Percentiles rank a stretch among this genome's conserved stretches.
Conservation (phyloP, 192 early-diverging fungal species). For the Coemansia sp. region DNA sequence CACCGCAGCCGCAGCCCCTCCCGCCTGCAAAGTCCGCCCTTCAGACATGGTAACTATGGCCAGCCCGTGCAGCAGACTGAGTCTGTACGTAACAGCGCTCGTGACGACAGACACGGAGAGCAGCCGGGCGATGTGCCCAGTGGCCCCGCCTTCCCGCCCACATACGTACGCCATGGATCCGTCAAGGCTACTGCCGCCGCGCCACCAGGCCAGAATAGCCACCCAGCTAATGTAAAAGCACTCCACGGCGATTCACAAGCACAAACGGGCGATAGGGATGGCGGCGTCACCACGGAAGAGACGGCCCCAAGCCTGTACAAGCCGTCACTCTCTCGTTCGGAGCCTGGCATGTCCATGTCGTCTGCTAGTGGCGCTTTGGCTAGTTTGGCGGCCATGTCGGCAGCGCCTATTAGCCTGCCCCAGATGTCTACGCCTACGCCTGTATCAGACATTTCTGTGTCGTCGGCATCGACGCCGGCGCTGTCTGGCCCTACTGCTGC, state of each 20-base stretch:
- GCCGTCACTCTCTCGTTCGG: conserved; percentile 5
- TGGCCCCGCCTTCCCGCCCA: neutral
- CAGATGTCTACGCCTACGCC: conserved; percentile 30
- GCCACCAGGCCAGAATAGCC: neutral
- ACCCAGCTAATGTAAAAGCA: neutral
- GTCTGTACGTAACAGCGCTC: neutral
- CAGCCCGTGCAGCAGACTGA: conserved; percentile 18
- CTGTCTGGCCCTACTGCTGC: conserved; percentile 47
- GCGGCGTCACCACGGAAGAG: conserved; percentile 42
- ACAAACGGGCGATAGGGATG: conserved; percentile 26
- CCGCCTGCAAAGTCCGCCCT: conserved; percentile 20
- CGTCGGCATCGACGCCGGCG: conserved; percentile 24
- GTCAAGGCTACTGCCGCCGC: conserved; percentile 4
- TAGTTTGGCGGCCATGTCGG: conserved; percentile 20
- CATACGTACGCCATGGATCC: conserved; percentile 16
- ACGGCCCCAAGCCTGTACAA: conserved; percentile 10
- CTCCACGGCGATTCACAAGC: neutral
- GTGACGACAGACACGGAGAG: conserved; percentile 15
- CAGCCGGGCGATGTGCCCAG: neutral
- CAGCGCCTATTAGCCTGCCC: conserved; percentile 32
- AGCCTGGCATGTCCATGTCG: neutral
- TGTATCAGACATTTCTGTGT: conserved; percentile 8
- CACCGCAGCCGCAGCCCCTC: conserved; percentile 39
- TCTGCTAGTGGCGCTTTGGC: conserved; percentile 9
- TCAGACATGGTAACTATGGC: conserved; percentile 15